Evolutionary conservation across 805 yeast species (phyloP).

Genomic region (Yamadazyma phyllophila): DNA sequence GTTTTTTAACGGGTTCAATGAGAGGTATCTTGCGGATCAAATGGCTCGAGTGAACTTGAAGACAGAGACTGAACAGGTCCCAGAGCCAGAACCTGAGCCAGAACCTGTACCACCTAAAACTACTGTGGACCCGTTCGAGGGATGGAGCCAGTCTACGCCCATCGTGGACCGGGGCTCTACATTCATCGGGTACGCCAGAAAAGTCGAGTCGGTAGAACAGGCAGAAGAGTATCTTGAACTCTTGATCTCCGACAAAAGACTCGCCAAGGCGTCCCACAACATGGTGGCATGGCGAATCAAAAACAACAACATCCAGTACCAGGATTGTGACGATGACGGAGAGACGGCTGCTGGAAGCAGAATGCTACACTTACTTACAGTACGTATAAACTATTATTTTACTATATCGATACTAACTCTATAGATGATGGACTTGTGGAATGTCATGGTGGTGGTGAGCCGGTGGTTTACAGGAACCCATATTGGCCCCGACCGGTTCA

Average conservation of each 20-base stretch:
- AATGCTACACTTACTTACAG: constrained; percentile 70
- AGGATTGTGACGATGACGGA: constrained; percentile 96
- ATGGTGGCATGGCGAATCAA: constrained; percentile 86
- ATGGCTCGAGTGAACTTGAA: background rate
- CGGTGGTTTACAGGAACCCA: constrained; percentile 94
- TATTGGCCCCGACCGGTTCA: constrained; percentile 90
- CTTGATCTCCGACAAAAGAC: constrained; percentile 62
- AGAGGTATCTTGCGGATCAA: constrained; percentile 14
- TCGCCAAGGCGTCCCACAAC: constrained; percentile 69
- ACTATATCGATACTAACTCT: constrained; percentile 10
- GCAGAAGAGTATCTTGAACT: constrained; percentile 52
- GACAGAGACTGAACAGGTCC: background rate
- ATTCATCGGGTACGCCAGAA: constrained; percentile 72
- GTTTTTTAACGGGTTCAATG: constrained; percentile 40
- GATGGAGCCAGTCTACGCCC: constrained; percentile 79
- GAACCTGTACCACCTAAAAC: background rate
- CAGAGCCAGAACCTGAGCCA: background rate
- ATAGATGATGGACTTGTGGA: constrained; percentile 72
- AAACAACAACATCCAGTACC: constrained; percentile 53
- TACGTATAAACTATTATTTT: constrained; percentile 24
- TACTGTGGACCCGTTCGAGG: constrained; percentile 49
- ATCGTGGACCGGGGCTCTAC: constrained; percentile 81
- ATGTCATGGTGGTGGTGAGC: constrained; percentile 80
- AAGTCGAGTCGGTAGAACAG: constrained; percentile 63
- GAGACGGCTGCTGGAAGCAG: constrained; percentile 95